These are phyloP conservation scores for Ceratobasidium sp. DNA, from an alignment of 1,284 basidiomycete genomes.

Conservation along the genomic window DNA sequence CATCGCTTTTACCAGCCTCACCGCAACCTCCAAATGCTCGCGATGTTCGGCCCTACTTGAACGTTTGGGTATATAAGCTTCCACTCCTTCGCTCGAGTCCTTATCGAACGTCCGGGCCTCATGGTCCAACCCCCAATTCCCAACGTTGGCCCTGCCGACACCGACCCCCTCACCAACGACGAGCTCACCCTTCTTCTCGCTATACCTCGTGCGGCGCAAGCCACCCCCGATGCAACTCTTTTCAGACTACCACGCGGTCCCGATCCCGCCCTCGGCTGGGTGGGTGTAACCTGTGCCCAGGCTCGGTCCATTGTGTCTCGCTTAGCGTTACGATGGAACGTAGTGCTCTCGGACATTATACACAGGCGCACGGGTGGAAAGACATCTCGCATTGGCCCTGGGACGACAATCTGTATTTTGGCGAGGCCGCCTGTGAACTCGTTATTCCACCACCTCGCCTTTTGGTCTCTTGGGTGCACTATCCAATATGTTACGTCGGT, in stretches of 20 bases:
- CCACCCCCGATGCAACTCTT: neutral
- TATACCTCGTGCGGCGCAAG: conserved; percentile 11
- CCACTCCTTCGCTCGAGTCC: no score
- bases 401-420: conserved; percentile 27
- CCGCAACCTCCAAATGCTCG: no score
- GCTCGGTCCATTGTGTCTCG: conserved; percentile 5
- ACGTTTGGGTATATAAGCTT: no score
- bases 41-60: no score
- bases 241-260: conserved; percentile 16
- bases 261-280: neutral
- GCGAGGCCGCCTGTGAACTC: neutral
- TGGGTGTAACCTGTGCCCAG: conserved; percentile 18
- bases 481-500: neutral
- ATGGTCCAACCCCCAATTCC: no score
- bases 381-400: neutral
- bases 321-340: neutral
- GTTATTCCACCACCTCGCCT: conserved; percentile 23
- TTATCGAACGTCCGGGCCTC: no score
- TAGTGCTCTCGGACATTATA: neutral
- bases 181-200: conserved; percentile 22
- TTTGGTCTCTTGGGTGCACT: conserved; percentile 29
- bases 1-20: no score
- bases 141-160: neutral
- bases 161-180: conserved; percentile 24
- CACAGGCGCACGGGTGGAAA: neutral